phyloP scores from a whole-genome alignment of 140 eudicot species.

The Bidens hawaiensis region DNA sequence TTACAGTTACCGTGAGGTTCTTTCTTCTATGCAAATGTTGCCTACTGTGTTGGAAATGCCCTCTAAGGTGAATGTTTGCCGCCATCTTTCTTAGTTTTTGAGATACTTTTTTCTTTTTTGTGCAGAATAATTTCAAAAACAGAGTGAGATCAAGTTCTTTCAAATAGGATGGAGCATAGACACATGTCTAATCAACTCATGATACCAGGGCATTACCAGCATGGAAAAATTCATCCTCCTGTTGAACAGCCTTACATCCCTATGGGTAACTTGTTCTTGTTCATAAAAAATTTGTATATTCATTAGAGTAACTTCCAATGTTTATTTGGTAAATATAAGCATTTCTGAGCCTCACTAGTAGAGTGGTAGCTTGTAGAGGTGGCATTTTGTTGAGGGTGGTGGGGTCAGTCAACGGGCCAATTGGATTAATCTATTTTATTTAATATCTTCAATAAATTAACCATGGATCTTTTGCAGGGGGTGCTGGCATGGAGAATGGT shows the following conservation, averaged over 20 bases:
- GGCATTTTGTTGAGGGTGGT: neutral
- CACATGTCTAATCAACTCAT: constrained; percentile 21
- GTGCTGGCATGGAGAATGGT: constrained; percentile 17
- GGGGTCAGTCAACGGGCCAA: neutral
- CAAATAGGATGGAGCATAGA: constrained; percentile 34
- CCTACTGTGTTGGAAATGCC: constrained; percentile 4
- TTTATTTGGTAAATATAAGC: neutral
- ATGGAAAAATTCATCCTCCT: constrained; percentile 12
- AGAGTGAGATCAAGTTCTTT: constrained; percentile 4
- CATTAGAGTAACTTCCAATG: constrained; percentile 2
- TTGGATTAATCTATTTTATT: neutral
- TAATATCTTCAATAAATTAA: neutral
- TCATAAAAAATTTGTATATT: neutral
- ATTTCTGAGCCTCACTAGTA: neutral
- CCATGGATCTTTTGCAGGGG: constrained; percentile 16
- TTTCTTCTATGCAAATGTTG: neutral
- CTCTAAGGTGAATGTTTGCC: neutral
- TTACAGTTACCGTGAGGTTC: neutral
- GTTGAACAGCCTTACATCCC: constrained; percentile 23
- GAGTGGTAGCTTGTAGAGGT: neutral
- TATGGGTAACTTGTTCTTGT: constrained; percentile 17
- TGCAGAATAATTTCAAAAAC: constrained; percentile 9
- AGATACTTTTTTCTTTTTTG: neutral
- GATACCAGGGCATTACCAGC: constrained; percentile 18
- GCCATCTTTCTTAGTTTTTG: constrained; percentile 2